Evolutionary conservation across 257 asterid genomes (phyloP), one percentile per base, ranked within the genome.

Genomic region (Scutellaria minor): DNA sequence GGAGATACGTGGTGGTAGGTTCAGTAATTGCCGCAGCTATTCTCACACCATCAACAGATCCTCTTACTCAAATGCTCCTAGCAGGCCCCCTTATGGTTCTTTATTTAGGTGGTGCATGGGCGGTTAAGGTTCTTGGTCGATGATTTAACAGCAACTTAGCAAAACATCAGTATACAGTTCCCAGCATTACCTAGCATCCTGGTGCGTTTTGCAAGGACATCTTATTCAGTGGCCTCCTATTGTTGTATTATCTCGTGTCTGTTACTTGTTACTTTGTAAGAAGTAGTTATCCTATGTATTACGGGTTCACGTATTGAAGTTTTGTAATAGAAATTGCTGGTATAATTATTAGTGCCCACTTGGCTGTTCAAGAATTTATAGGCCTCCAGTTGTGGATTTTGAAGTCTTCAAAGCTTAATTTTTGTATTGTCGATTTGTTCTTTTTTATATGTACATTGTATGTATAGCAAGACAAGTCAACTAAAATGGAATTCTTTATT

Each of bases 1-100:
- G 99, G 99, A 85, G 99, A 88, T 95, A 95, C 9, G 99, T 95
- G 58, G 98, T 95, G 78, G 99, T 95, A 6, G 99, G 99, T 31
- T 82, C 99, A n/a, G 99, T 95, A n/a, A 66, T 95, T 52, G 99
- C 96, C 58, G 99, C 99, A 48, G 99, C 99, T 55, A 84, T 95
- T 59, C 96, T 95, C 66, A 95, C 98, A 20, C 98, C 99, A 41
- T 95, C 99, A 1, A 95, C 99, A 1, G 99, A 95, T 79, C 99
- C 99, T 65, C 92, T 94, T 40, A 94, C 99, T 39, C 99, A 94
- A 73, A 57, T 94, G 80, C 95, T 94, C 73, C 78, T 94, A 50
- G 99, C 99, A 2, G 97, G 95, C 5, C 99, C 99, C 5, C 96
- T 94, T 45, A 80, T 91, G 87, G 98, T 91, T 39, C 98, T 94